These are phyloP conservation scores for Talaromyces sp. DNA, from an alignment of 2,329 filamentous ascomycete genomes.

Conservation along the genomic window DNA sequence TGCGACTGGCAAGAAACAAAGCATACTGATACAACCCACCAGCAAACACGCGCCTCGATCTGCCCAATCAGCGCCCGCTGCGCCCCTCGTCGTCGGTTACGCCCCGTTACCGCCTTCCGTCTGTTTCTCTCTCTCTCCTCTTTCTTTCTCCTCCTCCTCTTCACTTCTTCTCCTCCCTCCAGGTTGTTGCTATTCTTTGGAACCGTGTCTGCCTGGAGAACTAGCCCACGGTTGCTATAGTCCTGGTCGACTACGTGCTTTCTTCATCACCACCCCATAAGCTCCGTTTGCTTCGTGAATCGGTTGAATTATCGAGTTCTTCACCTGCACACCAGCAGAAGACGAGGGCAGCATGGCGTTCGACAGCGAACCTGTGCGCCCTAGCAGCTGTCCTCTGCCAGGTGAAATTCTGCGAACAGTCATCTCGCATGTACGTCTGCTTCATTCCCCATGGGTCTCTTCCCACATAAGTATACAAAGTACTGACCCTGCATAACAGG, in stretches of 20 bases:
- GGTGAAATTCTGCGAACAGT: conserved; percentile 27
- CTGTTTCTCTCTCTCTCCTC: not conserved
- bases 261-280: not conserved
- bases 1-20: not conserved
- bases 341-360: not conserved
- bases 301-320: not conserved
- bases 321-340: not conserved
- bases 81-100: not conserved
- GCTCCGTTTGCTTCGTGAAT: not conserved
- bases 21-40: not conserved
- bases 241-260: not conserved
- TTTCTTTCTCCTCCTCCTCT: not conserved
- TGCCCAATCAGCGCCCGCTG: not conserved
- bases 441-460: conserved; percentile 21
- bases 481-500: conserved; percentile 43
- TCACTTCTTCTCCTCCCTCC: conserved; percentile 12
- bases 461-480: not conserved
- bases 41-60: not conserved
- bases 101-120: not conserved
- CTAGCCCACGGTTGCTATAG: not conserved
- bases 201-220: not conserved
- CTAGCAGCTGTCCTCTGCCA: conserved; percentile 17
- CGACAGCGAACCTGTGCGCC: not conserved
- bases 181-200: not conserved
- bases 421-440: conserved; percentile 26